Percentiles rank a stretch among this genome's conserved stretches.
phyloP scores from a whole-genome alignment of 176 grass and related monocot species.

The Chloris gayana region DNA sequence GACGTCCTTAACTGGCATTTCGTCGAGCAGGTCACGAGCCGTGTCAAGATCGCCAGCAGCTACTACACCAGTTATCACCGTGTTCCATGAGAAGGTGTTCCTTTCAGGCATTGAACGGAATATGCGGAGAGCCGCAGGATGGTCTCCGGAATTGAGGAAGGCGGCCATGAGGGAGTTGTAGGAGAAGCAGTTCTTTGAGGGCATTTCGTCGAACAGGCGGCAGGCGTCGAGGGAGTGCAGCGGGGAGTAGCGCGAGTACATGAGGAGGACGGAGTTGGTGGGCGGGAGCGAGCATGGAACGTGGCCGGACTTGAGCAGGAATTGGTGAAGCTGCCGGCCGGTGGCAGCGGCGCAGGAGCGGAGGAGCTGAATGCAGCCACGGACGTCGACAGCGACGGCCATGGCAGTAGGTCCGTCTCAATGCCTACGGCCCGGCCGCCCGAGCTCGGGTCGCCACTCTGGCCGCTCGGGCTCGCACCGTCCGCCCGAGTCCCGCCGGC shows the following conservation, averaged over 20 bases:
- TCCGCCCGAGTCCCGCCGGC: too few relatives aligned
- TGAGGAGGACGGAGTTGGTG: constrained; percentile 68
- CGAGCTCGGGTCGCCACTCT: too few relatives aligned
- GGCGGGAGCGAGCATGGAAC: constrained; percentile 37
- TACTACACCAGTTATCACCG: constrained; percentile 45
- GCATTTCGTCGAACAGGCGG: constrained; percentile 66
- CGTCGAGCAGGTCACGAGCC: constrained; percentile 40
- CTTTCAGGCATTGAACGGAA: constrained; percentile 64
- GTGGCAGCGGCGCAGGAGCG: constrained; percentile 41
- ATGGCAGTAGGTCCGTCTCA: not conserved
- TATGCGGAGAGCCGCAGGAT: constrained; percentile 31
- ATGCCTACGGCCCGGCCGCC: too few relatives aligned
- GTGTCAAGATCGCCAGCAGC: constrained; percentile 43
- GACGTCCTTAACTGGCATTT: constrained; percentile 57
- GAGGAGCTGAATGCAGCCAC: constrained; percentile 49
- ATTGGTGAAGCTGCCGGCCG: constrained; percentile 66
- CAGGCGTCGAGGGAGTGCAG: constrained; percentile 25
- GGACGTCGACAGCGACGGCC: constrained; percentile 42
- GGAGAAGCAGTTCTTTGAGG: constrained; percentile 51
- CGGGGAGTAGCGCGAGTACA: constrained; percentile 46
- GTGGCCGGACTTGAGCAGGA: constrained; percentile 69
- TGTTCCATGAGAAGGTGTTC: constrained; percentile 67
- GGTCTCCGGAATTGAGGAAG: constrained; percentile 42
- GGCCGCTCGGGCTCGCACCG: too few relatives aligned
- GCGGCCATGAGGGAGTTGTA: constrained; percentile 59